Evolutionary conservation across 2,329 filamentous ascomycete species (phyloP).

Genomic region (Raffaelea albimanens): DNA sequence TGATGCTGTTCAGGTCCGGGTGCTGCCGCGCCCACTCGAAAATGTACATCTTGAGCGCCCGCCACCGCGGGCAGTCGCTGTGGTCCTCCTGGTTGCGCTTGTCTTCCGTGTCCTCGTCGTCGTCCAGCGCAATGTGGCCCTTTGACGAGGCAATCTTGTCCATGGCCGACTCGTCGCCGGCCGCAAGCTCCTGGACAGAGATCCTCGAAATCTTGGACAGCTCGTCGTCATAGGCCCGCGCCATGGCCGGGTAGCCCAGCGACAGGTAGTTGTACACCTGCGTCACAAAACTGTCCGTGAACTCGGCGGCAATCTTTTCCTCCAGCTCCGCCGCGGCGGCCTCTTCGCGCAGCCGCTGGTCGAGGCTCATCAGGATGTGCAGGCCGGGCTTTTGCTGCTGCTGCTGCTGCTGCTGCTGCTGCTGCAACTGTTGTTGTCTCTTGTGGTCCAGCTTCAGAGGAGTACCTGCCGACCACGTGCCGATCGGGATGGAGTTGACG

Average conservation of each 20-base stretch:
- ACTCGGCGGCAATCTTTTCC: constrained; percentile 54
- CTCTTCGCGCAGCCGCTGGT: constrained; percentile 40
- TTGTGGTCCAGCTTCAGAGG: no score
- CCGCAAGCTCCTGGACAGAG: constrained; percentile 55
- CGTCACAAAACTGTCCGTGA: constrained; percentile 76
- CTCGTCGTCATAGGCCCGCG: constrained; percentile 75
- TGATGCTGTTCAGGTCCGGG: constrained; percentile 56
- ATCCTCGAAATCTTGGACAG: constrained; percentile 72
- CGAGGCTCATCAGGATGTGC: constrained; percentile 40
- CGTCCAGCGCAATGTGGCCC: constrained; percentile 67
- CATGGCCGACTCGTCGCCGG: constrained; percentile 55
- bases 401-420: constrained; percentile 10
- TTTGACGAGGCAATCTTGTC: constrained; percentile 35
- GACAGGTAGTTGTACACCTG: constrained; percentile 97
- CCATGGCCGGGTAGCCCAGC: constrained; percentile 80
- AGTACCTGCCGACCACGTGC: constrained; percentile 16
- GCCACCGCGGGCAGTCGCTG: constrained; percentile 63
- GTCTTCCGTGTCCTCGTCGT: constrained; percentile 26
- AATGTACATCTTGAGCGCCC: constrained; percentile 73
- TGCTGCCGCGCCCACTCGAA: constrained; percentile 85
- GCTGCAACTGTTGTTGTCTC: not conserved
- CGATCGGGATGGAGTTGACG: not conserved
- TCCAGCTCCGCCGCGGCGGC: constrained; percentile 40
- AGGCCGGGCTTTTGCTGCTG: constrained; percentile 24
- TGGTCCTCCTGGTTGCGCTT: constrained; percentile 16